Evolutionary conservation across 768 basidiomycete genomes (phyloP).

Genomic region (Leccinum fibrillosum): DNA sequence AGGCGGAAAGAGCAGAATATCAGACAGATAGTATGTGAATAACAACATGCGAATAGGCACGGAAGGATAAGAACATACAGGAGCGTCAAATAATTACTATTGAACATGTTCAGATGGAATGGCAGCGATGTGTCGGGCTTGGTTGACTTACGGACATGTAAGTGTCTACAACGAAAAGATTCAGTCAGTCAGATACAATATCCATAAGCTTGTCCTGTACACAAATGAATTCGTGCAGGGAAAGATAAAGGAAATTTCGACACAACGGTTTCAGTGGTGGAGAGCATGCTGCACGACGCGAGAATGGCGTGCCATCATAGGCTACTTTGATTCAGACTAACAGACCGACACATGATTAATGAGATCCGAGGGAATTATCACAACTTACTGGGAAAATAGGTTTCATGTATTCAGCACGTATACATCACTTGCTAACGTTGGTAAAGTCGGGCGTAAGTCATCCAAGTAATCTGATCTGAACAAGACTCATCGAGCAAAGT

Average conservation of each 20-base stretch:
- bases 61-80: conserved; percentile 50
- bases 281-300: not conserved
- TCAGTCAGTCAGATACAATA: conserved; percentile 4
- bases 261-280: not conserved
- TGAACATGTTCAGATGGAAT: not conserved
- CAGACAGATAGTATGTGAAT: not conserved
- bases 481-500: not conserved
- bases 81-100: conserved; percentile 83
- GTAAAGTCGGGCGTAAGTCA: conserved; percentile 77
- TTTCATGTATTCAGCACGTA: conserved; percentile 77
- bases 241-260: not conserved
- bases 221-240: not conserved
- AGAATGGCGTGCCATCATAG: not conserved
- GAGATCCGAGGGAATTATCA: not conserved
- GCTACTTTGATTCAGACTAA: not conserved
- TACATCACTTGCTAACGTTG: conserved; percentile 68
- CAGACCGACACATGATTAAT: not conserved
- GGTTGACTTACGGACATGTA: conserved; percentile 74
- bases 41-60: not conserved
- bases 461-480: conserved; percentile 68
- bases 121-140: not conserved
- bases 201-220: not conserved
- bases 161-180: conserved; percentile 49
- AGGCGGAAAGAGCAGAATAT: not conserved
- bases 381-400: conserved; percentile 77